phyloP scores from a whole-genome alignment of 495 filamentous ascomycete genomes.

The Penicillium longicatenatum region DNA sequence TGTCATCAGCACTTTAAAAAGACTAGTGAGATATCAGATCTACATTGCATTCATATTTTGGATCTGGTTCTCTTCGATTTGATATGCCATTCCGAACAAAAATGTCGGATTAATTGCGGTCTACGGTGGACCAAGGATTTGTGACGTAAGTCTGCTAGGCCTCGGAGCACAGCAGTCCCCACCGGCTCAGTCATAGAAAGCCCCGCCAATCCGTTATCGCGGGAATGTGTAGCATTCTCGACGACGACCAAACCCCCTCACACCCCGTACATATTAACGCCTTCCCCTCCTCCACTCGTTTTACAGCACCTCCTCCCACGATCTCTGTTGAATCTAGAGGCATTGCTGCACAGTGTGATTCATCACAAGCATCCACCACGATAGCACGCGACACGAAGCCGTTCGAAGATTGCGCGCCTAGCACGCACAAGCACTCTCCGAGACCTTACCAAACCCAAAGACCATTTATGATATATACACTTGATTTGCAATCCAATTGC shows the following conservation, averaged over 20 bases:
- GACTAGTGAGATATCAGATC: not conserved
- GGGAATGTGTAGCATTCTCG: slow-evolving; percentile 6
- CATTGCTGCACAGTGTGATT: not conserved
- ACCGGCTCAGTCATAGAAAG: slow-evolving; percentile 22
- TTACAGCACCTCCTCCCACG: not conserved
- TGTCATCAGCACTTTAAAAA: slow-evolving; percentile 16
- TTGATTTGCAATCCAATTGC: not conserved
- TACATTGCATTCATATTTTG: not conserved
- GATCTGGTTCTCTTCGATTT: not conserved
- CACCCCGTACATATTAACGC: not conserved
- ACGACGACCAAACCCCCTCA: not conserved
- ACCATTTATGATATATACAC: not conserved
- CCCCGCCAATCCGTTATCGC: slow-evolving; percentile 30
- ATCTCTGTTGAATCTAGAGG: not conserved
- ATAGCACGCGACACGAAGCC: slow-evolving; percentile 17
- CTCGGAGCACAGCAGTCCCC: slow-evolving; percentile 37
- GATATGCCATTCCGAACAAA: not conserved
- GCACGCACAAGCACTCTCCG: not conserved
- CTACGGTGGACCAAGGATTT: not conserved
- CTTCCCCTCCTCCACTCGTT: not conserved
- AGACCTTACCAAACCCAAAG: not conserved
- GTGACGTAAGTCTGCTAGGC: slow-evolving; percentile 4
- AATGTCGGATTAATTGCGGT: not conserved
- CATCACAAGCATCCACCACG: slow-evolving; percentile 1
- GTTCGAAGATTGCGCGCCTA: slow-evolving; percentile 1